Conservation (phyloP, 331 rosid species). For the Pyrus hybrid region DNA sequence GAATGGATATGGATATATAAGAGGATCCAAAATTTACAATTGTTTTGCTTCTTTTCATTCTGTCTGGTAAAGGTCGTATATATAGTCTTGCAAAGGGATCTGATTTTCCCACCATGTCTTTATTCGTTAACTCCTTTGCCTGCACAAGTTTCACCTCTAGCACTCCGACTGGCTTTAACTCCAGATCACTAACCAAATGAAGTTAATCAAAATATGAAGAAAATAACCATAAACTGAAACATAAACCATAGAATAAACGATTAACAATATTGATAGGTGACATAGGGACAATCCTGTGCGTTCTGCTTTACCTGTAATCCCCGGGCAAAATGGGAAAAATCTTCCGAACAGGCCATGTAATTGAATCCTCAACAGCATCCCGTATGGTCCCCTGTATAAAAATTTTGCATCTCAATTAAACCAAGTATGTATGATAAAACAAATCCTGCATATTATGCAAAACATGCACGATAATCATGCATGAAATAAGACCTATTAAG, state of each 20-base stretch:
- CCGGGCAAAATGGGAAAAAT: conserved; percentile 91
- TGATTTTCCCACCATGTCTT: conserved; percentile 89
- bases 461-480: background rate
- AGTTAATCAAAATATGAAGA: background rate
- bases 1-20: background rate
- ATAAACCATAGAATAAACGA: background rate
- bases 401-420: conserved; percentile 3
- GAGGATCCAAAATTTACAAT: conserved; percentile 42
- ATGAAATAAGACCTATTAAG: background rate
- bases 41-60: conserved; percentile 81
- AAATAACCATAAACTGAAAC: background rate
- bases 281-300: background rate
- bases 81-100: conserved; percentile 81
- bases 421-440: background rate
- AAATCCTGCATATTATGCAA: background rate
- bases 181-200: conserved; percentile 67
- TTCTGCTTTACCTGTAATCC: conserved; percentile 65
- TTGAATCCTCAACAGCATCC: conserved; percentile 90
- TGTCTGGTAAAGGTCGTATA: conserved; percentile 67
- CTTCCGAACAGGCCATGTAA: conserved; percentile 98
- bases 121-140: conserved; percentile 90
- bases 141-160: conserved; percentile 97
- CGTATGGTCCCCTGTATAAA: conserved; percentile 61
- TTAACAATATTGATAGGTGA: background rate
- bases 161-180: conserved; percentile 80